phyloP scores from a whole-genome alignment of 1,139 yeast species.

The Pichia sp. region DNA sequence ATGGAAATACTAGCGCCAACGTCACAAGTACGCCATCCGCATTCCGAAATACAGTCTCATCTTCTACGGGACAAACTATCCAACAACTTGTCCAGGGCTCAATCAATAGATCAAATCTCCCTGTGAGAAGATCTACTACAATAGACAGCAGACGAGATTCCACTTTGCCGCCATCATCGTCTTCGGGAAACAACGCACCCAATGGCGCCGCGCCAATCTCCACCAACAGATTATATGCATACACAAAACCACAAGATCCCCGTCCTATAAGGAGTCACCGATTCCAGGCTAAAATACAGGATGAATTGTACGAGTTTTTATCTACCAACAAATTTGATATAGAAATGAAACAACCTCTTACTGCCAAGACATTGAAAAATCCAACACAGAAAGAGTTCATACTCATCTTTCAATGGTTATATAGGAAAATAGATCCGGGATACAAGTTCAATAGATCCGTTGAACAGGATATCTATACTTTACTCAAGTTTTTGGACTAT shows the following conservation, averaged over 20 bases:
- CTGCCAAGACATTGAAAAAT: slow-evolving; percentile 55
- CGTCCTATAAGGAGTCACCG: slow-evolving; percentile 71
- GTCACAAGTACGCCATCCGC: slow-evolving; percentile 4
- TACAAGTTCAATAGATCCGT: slow-evolving; percentile 60
- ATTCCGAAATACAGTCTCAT: slow-evolving; percentile 1
- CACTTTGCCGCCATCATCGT: slow-evolving; percentile 20
- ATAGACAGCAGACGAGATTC: too few species aligned
- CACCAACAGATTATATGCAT: slow-evolving; percentile 6
- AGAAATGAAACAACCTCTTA: slow-evolving; percentile 65
- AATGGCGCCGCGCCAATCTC: too few species aligned
- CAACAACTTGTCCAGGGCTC: slow-evolving; percentile 24
- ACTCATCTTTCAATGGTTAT: slow-evolving; percentile 71
- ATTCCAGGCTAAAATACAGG: slow-evolving; percentile 58
- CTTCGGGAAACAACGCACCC: slow-evolving; percentile 12
- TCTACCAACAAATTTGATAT: slow-evolving; percentile 58
- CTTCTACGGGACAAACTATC: slow-evolving; percentile 12
- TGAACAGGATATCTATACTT: slow-evolving; percentile 68
- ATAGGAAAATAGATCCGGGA: slow-evolving; percentile 71
- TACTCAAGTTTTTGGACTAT: slow-evolving; percentile 60
- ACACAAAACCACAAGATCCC: slow-evolving; percentile 39
- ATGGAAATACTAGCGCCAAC: neutral
- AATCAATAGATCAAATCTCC: slow-evolving; percentile 16
- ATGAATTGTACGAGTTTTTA: slow-evolving; percentile 61
- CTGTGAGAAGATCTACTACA: too few species aligned
- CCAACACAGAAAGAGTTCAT: slow-evolving; percentile 90